These are phyloP conservation scores for Cucumis cinereus DNA, from an alignment of 306 rosid species.

Conservation along the genomic window DNA sequence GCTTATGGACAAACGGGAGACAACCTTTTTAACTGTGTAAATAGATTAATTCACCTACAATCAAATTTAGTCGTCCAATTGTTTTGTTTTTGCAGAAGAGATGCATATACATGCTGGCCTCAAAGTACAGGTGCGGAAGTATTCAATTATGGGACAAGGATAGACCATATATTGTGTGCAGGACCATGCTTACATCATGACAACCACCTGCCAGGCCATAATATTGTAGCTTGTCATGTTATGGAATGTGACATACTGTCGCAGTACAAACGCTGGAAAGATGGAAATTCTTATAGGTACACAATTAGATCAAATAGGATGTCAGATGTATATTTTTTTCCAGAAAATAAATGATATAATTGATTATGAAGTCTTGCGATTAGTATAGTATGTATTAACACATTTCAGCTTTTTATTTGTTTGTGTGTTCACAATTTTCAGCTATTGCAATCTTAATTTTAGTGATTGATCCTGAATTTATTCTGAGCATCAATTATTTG, in stretches of 20 bases:
- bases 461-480: background rate
- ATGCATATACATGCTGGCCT: slow-evolving; percentile 86
- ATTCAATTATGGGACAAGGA: slow-evolving; percentile 84
- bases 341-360: background rate
- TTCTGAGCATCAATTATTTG: background rate
- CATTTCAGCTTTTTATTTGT: background rate
- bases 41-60: background rate
- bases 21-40: background rate
- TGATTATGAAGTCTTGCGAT: background rate
- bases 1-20: background rate
- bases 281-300: slow-evolving; percentile 61
- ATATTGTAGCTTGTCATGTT: slow-evolving; percentile 61
- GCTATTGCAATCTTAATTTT: background rate
- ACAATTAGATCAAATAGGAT: background rate
- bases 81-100: slow-evolving; percentile 40
- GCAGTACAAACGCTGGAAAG: slow-evolving; percentile 81
- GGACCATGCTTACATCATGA: slow-evolving; percentile 67
- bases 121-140: slow-evolving; percentile 87
- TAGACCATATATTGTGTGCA: slow-evolving; percentile 77
- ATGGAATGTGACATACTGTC: slow-evolving; percentile 73
- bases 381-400: background rate
- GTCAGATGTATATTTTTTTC: background rate
- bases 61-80: background rate
- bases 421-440: background rate
- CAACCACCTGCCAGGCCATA: slow-evolving; percentile 49